Conservation (phyloP, 176 grass and related monocot genomes). For the Phyllostachys edulis region DNA sequence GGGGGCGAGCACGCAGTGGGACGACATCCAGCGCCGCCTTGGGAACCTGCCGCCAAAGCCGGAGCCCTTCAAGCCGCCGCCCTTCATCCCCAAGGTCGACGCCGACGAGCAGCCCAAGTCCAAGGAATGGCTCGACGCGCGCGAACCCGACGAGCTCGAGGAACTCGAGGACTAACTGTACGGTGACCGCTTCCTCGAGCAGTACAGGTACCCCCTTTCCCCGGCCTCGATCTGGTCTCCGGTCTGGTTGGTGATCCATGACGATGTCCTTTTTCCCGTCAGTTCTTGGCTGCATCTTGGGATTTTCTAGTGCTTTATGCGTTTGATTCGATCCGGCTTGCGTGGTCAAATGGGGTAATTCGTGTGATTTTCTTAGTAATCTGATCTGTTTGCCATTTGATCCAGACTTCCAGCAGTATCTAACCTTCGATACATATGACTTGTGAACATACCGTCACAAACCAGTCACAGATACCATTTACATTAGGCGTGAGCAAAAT, state of each 20-base stretch:
- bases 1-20: constrained; percentile 78
- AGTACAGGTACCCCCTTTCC: constrained; percentile 62
- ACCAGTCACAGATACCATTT: too few species aligned
- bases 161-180: constrained; percentile 84
- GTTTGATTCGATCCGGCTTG: not conserved
- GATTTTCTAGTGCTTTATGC: not conserved
- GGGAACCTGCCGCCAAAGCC: constrained; percentile 83
- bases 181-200: constrained; percentile 88
- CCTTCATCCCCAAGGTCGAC: constrained; percentile 66
- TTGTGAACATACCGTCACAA: too few species aligned
- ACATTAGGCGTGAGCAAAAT: too few species aligned
- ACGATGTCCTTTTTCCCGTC: not conserved
- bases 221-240: not conserved
- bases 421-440: too few species aligned
- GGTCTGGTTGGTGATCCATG: constrained; percentile 8
- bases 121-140: constrained; percentile 71
- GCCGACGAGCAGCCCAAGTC: constrained; percentile 68
- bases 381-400: not conserved
- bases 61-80: constrained; percentile 60
- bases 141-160: constrained; percentile 65
- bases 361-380: not conserved
- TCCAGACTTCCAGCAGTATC: too few species aligned
- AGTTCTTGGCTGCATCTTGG: not conserved
- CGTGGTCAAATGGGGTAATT: not conserved
- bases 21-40: constrained; percentile 84